Evolutionary conservation across 345 rosid genomes (phyloP), one percentile per base, ranked within the genome.

Genomic region (Hibiscus trionum): DNA sequence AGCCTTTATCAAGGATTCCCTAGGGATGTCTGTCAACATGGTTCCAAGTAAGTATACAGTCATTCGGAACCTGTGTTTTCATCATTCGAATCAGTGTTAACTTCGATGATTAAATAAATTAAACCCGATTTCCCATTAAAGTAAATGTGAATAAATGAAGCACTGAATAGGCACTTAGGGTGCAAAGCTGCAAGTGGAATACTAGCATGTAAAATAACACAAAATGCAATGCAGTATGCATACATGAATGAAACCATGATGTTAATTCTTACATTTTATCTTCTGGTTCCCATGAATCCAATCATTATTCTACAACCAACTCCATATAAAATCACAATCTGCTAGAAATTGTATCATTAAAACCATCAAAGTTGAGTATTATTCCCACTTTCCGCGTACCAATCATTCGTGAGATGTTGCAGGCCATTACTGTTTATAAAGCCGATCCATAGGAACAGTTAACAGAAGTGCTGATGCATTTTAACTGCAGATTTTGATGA

Each of bases 11-110:
- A 90, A 85, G 81, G 79, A 84, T 68, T 82, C 96, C 71, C 76
- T 95, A 1, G 97, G 99, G 68, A 82, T 92, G 90, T 90, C 97
- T 1, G 83, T 91, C 82, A 84, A 89, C 84, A 91, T 95, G 96
- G 88, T 83, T 66, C 99, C 99, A 0, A 82, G 99, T 95, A 88
- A 85, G 84, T 83, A 53, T 66, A 56, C 14, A 71, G 2, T 21
- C 47, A 35, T 66, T 35, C 52, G 35, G 33, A 66, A 24, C 17
- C 69, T 12, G 27, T 44, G 12, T 42, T 17, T 49, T 66, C n/a
- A 52, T 69, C 42, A n/a, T 69, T 69, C 61, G 35, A 5, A 59
- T 26, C 56, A 42, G 21, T 5, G 21, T 11, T 29, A 7, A 19
- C 67, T 4, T 31, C 17, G 49, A 59, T 11, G 15, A 50, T 35